Evolutionary conservation across 176 grass and related monocot species (phyloP), one percentile per base, ranked within the genome.

Genomic region (Guadua angustifolia): DNA sequence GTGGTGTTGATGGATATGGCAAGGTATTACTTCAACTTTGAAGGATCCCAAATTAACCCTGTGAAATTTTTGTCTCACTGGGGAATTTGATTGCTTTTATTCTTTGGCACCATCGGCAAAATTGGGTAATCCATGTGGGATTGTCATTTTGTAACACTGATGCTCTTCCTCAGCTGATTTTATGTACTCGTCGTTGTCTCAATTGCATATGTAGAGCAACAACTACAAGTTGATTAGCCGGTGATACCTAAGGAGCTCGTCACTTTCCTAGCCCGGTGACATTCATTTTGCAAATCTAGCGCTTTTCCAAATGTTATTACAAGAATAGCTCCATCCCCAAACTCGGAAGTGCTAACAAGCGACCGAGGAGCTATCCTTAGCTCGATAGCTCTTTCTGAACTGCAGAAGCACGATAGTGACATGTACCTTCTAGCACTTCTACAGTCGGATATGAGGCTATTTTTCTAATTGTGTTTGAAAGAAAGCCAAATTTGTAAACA

Each of bases 51-150:
- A n/a, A 53, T 43, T 26, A 86, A 52, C 65, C 11, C 17, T 80
- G n/a, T 66, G 16, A 72, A 46, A 9, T 42, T 29, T 79, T 44
- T 72, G 13, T 70, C 67, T 65, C 8, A 52, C 32, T 59, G 9
- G 44, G 22, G 24, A 44, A 55, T 55, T 76, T 76, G n/a, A 19
- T 55, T 65, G 24, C 21, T 66, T 75, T 66, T 69, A 4, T 58
- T 40, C 32, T 66, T 55, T 44, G 21, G 21, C n/a, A 18, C 5
- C 5, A 50, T 21, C 1, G 5, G 19, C 17, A 66, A 71, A 57
- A 74, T 57, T 44, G 4, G 13, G 2, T 4, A n/a, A 6, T 84
- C 63, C 11, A 45, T 67, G 11, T 43, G 36, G 10, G n/a, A 55
- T 10, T 40, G 35, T 16, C 21, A 52, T 66, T 75, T 57, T 33